Conservation (phyloP, 202 grass and related monocot species). For the Setaria italica region DNA sequence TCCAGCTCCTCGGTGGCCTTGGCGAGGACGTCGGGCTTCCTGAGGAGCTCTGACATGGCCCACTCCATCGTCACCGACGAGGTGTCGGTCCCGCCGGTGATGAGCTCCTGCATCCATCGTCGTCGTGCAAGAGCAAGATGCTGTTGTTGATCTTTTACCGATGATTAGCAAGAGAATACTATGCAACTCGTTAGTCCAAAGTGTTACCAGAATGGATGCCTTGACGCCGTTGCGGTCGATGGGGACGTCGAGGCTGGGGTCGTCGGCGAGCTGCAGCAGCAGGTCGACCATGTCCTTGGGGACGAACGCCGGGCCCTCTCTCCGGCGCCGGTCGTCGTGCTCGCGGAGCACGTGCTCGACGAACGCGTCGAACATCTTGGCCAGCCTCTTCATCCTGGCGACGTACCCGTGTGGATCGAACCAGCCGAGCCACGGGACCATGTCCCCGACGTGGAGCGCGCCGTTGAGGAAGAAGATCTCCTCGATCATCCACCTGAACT, state of each 20-base stretch:
- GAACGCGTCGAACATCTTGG: not conserved
- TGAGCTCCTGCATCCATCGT: not conserved
- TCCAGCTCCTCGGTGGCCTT: not conserved
- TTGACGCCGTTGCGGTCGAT: slow-evolving; percentile 3
- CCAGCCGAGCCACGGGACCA: slow-evolving; percentile 14
- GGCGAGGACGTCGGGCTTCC: not conserved
- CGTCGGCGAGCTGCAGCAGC: not conserved
- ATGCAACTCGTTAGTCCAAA: not conserved
- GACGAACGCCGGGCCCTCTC: not conserved
- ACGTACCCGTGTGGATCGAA: not conserved
- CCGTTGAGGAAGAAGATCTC: slow-evolving; percentile 17
- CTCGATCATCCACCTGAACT: slow-evolving; percentile 16
- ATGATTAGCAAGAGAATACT: too few relatives aligned
- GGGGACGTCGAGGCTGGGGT: not conserved
- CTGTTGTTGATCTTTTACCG: too few relatives aligned
- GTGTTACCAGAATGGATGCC: not conserved
- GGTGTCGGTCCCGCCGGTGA: not conserved
- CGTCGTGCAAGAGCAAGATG: too few relatives aligned
- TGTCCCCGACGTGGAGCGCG: not conserved
- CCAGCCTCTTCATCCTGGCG: not conserved
- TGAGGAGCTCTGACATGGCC: not conserved
- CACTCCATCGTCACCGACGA: not conserved
- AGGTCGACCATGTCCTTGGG: not conserved
- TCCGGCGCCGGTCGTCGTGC: not conserved
- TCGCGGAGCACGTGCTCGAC: not conserved